Evolutionary conservation across 148 eudicot genomes (phyloP), one percentile per base, ranked within the genome.

Genomic region (Rhododendron molle): DNA sequence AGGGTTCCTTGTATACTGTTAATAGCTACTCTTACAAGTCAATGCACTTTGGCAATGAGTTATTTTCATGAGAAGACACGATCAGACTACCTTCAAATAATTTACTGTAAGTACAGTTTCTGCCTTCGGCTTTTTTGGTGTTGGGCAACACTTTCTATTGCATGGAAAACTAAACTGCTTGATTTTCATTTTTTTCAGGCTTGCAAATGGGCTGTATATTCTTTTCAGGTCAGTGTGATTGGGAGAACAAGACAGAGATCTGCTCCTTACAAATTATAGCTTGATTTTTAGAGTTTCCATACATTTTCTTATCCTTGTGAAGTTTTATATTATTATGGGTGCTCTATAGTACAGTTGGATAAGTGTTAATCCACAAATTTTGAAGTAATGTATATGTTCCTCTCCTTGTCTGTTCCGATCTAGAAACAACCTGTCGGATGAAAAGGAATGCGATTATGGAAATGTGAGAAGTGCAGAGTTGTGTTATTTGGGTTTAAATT

Each of bases 131-230:
- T 14, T n/a, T 3, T 67, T 26, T 26, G 32, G 32, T 67, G 72
- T 65, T 3, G 72, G 5, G 32, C 13, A 11, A 10, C 32, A n/a
- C 26, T 43, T 43, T 16, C 18, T 26, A 16, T 44, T 26, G 77
- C 85, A 43, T 46, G 58, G 40, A 34, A 83, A 82, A 28, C 77
- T 67, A 65, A 83, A 82, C 21, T 2, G 76, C 32, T 60, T n/a
- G 47, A 3, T 60, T 62, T 81, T 44, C 46, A 26, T 4, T 62
- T 67, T 67, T 26, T 83, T 54, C 85, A 83, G 77, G 54, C 34
- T 14, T 83, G 74, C 16, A 62, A 16, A 18, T 16, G n/a, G n/a
- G n/a, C 78, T 73, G 79, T 76, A 38, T 34, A 38, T 38, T n/a
- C 32, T 67, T 65, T 23, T 23, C 34, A 67, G 72, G 32, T 26